Evolutionary conservation across 1,284 basidiomycete genomes (phyloP), one percentile per base, ranked within the genome.

Genomic region (Ceratobasidium sp.): DNA sequence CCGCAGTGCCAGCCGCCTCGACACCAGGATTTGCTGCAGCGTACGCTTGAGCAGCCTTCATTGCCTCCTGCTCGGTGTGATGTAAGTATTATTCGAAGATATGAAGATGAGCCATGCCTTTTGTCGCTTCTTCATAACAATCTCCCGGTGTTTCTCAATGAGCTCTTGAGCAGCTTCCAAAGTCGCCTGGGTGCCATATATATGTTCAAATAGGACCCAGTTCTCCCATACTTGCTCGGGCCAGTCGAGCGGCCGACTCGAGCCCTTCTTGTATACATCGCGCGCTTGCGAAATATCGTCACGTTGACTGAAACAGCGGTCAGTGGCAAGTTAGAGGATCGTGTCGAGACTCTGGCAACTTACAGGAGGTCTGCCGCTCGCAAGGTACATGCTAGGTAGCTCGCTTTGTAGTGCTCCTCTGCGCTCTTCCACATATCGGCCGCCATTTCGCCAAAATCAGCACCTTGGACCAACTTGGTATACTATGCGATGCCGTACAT

Each of bases 191-290:
- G 88, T 86, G 0, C 97, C 97, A 78, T 95, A 87, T 2, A 93
- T 84, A 77, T 95, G 90, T 81, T 99, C 97, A 78, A 99, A 98
- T 17, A 87, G 84, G 4, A 91, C 80, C 91, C 94, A 98, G 0
- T 93, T 92, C 75, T 96, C 93, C 89, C 95, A 95, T 5, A 99
- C 85, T 1, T 91, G 92, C 82, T 98, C 96, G 0, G 96, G 95
- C 92, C 96, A 98, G 82, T 98, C 96, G 51, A 97, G 79, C 56
- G 90, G 87, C 80, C 91, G 92, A 67, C 77, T 80, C 9, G 89
- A 88, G 15, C 91, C 85, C 73, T 90, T 87, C 24, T 84, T 83
- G 82, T 93, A 96, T 3, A 89, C 84, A 29, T 87, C 84, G 44
- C 94, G 89, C 0, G 91, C 92, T 64, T 87, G 84, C 14, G 88